phyloP scores from a whole-genome alignment of 1,284 basidiomycete species.

The Ustilago loliicola region DNA sequence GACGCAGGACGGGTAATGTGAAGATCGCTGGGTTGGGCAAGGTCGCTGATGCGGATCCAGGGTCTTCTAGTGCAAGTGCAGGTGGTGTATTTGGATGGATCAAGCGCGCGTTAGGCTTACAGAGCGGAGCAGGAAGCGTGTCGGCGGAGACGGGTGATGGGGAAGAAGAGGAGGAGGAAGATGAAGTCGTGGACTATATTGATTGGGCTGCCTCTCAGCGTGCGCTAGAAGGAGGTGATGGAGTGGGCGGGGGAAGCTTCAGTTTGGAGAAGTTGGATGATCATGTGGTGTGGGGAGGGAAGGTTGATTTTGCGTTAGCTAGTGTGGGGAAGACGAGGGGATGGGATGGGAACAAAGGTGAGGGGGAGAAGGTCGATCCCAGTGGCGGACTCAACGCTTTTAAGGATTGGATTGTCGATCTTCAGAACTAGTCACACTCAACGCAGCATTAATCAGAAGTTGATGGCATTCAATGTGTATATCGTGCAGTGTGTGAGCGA shows the following conservation, averaged over 20 bases:
- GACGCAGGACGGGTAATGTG: conserved; percentile 41
- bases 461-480: neutral
- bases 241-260: conserved; percentile 21
- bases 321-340: conserved; percentile 51
- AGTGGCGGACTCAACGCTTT: conserved; percentile 27
- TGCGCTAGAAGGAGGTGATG: conserved; percentile 1
- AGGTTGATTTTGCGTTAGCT: conserved; percentile 53
- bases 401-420: conserved; percentile 42
- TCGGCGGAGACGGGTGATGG: conserved; percentile 30
- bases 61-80: neutral
- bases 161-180: conserved; percentile 58
- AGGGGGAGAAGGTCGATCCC: conserved; percentile 8
- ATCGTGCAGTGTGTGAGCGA: neutral
- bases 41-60: conserved; percentile 42
- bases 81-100: conserved; percentile 51
- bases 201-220: conserved; percentile 42
- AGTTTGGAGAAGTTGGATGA: conserved; percentile 58
- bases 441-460: conserved; percentile 6
- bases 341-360: conserved; percentile 15
- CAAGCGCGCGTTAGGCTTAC: conserved; percentile 39
- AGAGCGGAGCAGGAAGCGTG: conserved; percentile 1
- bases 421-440: conserved; percentile 17
- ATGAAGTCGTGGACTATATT: conserved; percentile 62
- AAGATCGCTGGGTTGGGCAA: conserved; percentile 63
- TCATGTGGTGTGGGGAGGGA: conserved; percentile 56